Evolutionary conservation across 768 basidiomycete genomes (phyloP).

Genomic region (Lentinula lateritia): DNA sequence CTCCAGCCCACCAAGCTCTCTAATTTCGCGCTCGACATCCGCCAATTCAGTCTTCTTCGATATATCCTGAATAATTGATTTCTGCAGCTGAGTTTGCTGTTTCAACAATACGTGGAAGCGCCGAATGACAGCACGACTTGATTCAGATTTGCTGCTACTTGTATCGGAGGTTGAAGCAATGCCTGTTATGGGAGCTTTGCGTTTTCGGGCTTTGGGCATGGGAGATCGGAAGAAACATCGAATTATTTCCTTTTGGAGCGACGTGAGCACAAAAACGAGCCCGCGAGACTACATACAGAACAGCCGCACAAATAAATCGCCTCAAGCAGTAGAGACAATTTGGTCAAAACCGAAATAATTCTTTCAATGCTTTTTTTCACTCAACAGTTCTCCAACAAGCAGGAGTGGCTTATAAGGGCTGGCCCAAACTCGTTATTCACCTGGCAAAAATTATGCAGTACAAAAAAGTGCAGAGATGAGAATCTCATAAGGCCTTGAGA

Average conservation of each 20-base stretch:
- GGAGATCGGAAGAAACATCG: not conserved
- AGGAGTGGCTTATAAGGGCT: not conserved
- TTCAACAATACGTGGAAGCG: constrained; percentile 79
- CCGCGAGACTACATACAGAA: too few species aligned
- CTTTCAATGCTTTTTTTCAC: too few species aligned
- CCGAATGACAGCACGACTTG: constrained; percentile 71
- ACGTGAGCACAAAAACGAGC: not conserved
- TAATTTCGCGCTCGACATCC: constrained; percentile 58
- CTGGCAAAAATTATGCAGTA: not conserved
- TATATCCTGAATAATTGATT: constrained; percentile 12
- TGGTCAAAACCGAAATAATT: too few species aligned
- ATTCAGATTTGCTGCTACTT: constrained; percentile 18
- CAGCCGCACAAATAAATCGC: too few species aligned
- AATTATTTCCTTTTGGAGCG: not conserved
- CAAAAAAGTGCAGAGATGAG: not conserved
- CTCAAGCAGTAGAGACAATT: not conserved
- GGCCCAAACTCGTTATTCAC: constrained; percentile 5
- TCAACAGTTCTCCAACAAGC: too few species aligned
- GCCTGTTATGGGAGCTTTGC: constrained; percentile 3
- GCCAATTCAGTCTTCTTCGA: constrained; percentile 30
- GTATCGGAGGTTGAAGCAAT: not conserved
- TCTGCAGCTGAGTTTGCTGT: constrained; percentile 50
- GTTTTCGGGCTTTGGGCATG: constrained; percentile 6
- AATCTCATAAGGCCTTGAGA: not conserved
- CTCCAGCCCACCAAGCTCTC: constrained; percentile 69